phyloP scores from a whole-genome alignment of 202 grass and related monocot species.

The Carex sylvatica region DNA sequence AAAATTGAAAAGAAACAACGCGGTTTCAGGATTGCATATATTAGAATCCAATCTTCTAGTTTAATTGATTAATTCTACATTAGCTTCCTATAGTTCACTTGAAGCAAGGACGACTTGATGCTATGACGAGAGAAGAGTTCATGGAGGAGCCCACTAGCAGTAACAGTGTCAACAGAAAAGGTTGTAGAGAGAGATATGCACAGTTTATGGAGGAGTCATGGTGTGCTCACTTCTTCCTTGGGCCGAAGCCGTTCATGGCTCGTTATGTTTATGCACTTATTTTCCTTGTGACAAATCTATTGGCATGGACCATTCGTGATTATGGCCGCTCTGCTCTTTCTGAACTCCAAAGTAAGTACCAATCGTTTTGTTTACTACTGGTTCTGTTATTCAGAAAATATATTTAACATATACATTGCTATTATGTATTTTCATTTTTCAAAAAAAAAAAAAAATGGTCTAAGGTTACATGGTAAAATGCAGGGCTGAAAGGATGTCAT shows the following conservation, averaged over 20 bases:
- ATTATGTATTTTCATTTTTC: neutral
- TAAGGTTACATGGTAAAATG: neutral
- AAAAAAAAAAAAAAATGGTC: neutral
- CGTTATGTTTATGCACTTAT: conserved; percentile 81
- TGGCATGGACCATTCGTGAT: conserved; percentile 87
- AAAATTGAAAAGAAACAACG: neutral
- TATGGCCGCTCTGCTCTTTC: conserved; percentile 58
- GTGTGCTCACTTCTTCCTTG: conserved; percentile 43
- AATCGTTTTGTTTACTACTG: neutral
- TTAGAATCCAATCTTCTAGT: neutral
- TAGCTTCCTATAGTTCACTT: neutral
- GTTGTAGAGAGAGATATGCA: conserved; percentile 33
- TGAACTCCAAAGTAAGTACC: conserved; percentile 52
- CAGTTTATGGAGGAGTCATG: conserved; percentile 53
- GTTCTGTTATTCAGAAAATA: neutral
- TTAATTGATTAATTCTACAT: neutral
- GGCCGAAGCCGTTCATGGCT: conserved; percentile 75
- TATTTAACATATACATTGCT: neutral
- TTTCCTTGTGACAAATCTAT: conserved; percentile 75
- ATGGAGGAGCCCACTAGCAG: conserved; percentile 29
- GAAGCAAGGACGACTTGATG: neutral
- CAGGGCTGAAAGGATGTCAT: conserved; percentile 55
- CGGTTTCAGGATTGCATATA: neutral
- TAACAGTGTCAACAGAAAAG: neutral
- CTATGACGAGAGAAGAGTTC: conserved; percentile 28